phyloP scores from a whole-genome alignment of 345 rosid genomes.

The Salix koriyanagi region DNA sequence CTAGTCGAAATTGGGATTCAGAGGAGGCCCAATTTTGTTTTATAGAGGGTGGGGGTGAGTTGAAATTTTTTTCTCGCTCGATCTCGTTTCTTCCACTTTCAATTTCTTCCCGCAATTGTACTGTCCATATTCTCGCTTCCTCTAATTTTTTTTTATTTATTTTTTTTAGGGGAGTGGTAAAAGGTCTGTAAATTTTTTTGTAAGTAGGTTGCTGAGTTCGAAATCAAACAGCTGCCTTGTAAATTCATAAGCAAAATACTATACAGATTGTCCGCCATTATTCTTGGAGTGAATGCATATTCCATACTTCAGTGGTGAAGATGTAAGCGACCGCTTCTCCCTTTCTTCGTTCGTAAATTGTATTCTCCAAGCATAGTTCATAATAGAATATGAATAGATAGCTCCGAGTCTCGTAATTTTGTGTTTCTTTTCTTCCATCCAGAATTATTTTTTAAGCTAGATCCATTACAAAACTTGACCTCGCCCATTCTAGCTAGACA shows the following conservation, averaged over 20 bases:
- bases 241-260: conserved; percentile 20
- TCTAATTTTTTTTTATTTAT: background rate
- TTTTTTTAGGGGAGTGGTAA: conserved; percentile 4
- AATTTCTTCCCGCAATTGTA: conserved; percentile 4
- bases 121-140: background rate
- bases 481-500: too few relatives aligned
- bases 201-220: conserved; percentile 26
- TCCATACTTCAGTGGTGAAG: background rate
- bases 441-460: too few relatives aligned
- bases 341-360: too few relatives aligned
- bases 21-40: conserved; percentile 3
- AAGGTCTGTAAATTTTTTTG: conserved; percentile 33
- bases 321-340: too few relatives aligned
- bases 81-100: background rate
- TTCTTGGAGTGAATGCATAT: conserved; percentile 17
- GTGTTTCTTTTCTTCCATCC: too few relatives aligned
- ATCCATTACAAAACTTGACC: too few relatives aligned
- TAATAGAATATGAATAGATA: too few relatives aligned
- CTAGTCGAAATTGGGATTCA: conserved; percentile 9
- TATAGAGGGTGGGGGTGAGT: conserved; percentile 1
- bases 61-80: conserved; percentile 6
- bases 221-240: conserved; percentile 32
- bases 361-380: too few relatives aligned
- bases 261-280: conserved; percentile 11
- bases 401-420: too few relatives aligned